Evolutionary conservation across 805 yeast species (phyloP).

Genomic region (Hemisphaericaspora nanyangensis): DNA sequence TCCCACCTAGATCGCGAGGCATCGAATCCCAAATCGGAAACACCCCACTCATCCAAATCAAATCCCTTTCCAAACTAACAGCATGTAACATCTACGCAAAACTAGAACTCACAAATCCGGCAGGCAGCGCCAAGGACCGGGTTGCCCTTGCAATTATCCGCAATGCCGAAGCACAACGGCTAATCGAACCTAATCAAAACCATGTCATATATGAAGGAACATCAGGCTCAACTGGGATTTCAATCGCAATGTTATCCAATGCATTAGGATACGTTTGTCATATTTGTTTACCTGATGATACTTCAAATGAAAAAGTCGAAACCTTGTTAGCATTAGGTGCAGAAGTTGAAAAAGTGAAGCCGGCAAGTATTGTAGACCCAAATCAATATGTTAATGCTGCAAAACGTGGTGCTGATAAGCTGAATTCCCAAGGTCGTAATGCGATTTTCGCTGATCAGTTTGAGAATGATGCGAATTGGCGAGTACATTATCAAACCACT

Average conservation of each 20-base stretch:
- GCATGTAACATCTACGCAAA: slow-evolving; percentile 87
- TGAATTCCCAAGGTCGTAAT: slow-evolving; percentile 36
- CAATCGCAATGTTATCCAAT: slow-evolving; percentile 85
- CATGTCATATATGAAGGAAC: slow-evolving; percentile 92
- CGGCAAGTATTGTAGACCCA: slow-evolving; percentile 94
- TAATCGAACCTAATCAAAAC: slow-evolving; percentile 53
- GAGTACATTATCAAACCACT: slow-evolving; percentile 72
- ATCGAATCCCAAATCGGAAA: slow-evolving; percentile 82
- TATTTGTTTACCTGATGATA: slow-evolving; percentile 93
- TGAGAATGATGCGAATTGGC: slow-evolving; percentile 91
- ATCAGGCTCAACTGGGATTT: slow-evolving; percentile 94
- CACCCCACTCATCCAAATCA: slow-evolving; percentile 77
- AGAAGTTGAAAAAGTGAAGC: slow-evolving; percentile 76
- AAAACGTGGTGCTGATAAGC: slow-evolving; percentile 54
- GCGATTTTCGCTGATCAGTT: slow-evolving; percentile 95
- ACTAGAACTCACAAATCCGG: slow-evolving; percentile 82
- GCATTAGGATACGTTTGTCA: slow-evolving; percentile 87
- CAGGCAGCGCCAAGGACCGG: slow-evolving; percentile 93
- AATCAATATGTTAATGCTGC: slow-evolving; percentile 91
- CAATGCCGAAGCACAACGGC: slow-evolving; percentile 59
- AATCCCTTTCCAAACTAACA: slow-evolving; percentile 65
- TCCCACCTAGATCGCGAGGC: slow-evolving; percentile 43
- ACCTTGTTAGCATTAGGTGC: slow-evolving; percentile 78
- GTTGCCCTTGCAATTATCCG: slow-evolving; percentile 83
- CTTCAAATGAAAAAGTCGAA: slow-evolving; percentile 76